Evolutionary conservation across 768 basidiomycete species (phyloP).

Genomic region (Suillus weaverae): DNA sequence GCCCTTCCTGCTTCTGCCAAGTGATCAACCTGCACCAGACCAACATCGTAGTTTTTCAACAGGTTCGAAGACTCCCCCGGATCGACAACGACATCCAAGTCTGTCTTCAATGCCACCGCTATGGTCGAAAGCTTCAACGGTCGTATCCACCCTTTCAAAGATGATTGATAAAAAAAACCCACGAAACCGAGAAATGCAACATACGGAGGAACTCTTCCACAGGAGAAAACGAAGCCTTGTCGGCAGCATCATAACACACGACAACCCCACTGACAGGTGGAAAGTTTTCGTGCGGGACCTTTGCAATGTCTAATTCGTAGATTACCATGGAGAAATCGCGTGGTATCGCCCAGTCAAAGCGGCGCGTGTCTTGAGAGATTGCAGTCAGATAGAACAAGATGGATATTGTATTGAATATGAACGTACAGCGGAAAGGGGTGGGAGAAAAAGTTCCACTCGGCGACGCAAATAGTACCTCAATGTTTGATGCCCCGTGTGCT

Average conservation of each 20-base stretch:
- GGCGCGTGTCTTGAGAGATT: conserved; percentile 33
- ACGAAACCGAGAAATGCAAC: conserved; percentile 30
- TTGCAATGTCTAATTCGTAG: conserved; percentile 54
- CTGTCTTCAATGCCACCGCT: conserved; percentile 87
- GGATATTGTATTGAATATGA: background rate
- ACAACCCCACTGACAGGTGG: conserved; percentile 77
- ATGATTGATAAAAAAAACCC: conserved; percentile 15
- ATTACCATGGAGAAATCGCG: conserved; percentile 49
- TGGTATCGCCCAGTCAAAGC: conserved; percentile 33
- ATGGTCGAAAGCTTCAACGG: conserved; percentile 61
- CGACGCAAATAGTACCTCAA: conserved; percentile 32
- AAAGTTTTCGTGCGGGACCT: conserved; percentile 43
- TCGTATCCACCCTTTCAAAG: conserved; percentile 52
- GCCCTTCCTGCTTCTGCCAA: conserved; percentile 56
- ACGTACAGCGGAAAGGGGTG: conserved; percentile 43
- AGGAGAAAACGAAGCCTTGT: conserved; percentile 59
- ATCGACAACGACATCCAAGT: conserved; percentile 60
- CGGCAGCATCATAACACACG: conserved; percentile 81
- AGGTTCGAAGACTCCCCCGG: conserved; percentile 51
- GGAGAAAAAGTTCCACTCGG: conserved; percentile 32
- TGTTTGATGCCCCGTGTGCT: conserved; percentile 52
- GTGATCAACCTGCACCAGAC: conserved; percentile 73
- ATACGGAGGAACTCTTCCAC: conserved; percentile 71
- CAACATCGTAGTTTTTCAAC: conserved; percentile 65
- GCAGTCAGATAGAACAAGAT: conserved; percentile 23